A percentile compares a stretch with the other conserved stretches of the same genome.
phyloP scores from a whole-genome alignment of 2,329 filamentous ascomycete genomes.

The Fusarium buxicola region DNA sequence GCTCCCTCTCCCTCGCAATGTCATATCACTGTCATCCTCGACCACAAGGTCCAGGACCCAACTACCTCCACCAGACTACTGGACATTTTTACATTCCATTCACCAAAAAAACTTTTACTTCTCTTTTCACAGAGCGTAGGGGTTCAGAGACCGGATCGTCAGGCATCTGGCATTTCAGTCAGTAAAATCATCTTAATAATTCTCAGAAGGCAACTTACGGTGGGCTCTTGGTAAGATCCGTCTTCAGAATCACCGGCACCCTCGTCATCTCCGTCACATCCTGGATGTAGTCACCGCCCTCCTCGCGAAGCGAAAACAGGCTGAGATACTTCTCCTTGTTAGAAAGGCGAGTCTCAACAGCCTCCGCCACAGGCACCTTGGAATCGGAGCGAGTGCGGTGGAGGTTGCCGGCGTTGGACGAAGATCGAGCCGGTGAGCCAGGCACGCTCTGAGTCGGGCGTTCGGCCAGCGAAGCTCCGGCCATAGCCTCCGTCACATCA shows the following conservation, averaged over 20 bases:
- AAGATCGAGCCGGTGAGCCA: constrained; percentile 85
- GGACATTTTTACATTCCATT: constrained; percentile 21
- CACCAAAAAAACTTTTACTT: constrained; percentile 24
- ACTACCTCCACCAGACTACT: constrained; percentile 10
- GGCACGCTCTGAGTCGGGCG: constrained; percentile 96
- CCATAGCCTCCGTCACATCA: constrained; percentile 90
- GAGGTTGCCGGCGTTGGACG: constrained; percentile 73
- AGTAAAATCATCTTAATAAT: constrained; percentile 25
- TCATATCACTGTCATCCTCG: constrained; percentile 21
- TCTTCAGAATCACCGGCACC: constrained; percentile 98
- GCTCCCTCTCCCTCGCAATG: constrained; percentile 15
- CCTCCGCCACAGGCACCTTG: constrained; percentile 82
- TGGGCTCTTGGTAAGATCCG: constrained; percentile 97
- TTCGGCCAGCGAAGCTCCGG: constrained; percentile 88
- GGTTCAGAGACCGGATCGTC: constrained; percentile 86
- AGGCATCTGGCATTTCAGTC: constrained; percentile 68
- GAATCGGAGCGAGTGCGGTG: constrained; percentile 94
- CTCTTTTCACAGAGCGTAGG: constrained; percentile 70
- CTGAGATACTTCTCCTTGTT: constrained; percentile 98
- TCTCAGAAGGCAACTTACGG: constrained; percentile 79
- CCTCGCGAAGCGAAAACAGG: constrained; percentile 89
- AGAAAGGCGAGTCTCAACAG: constrained; percentile 81
- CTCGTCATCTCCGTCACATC: constrained; percentile 98
- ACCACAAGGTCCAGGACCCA: constrained; percentile 15
- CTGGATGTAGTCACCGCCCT: constrained; percentile 96